Evolutionary conservation across 2,329 filamentous ascomycete genomes (phyloP).

Genomic region (Aspergillus tanneri): DNA sequence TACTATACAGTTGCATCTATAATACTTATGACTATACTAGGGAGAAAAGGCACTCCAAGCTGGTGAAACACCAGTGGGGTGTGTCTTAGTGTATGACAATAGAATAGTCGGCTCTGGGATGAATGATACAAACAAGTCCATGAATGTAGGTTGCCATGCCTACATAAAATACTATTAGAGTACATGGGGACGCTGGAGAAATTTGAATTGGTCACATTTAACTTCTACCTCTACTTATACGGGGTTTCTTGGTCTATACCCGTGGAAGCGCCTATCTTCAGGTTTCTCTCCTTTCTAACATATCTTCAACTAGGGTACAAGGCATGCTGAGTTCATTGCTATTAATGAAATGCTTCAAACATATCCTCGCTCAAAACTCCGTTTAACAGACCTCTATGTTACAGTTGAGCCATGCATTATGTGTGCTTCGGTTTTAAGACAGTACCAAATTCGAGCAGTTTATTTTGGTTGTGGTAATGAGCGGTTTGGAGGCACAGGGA

Average conservation of each 20-base stretch:
- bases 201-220: too few relatives aligned
- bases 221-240: too few relatives aligned
- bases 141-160: conserved; percentile 54
- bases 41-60: conserved; percentile 79
- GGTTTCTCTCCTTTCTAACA: neutral
- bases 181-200: too few relatives aligned
- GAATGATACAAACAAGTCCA: conserved; percentile 92
- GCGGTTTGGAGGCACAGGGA: conserved; percentile 93
- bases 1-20: neutral
- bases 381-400: conserved; percentile 81
- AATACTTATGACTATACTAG: conserved; percentile 45
- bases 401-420: conserved; percentile 99
- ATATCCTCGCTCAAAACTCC: conserved; percentile 67
- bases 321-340: conserved; percentile 93
- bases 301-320: conserved; percentile 66
- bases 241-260: too few relatives aligned
- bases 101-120: conserved; percentile 84
- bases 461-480: conserved; percentile 97
- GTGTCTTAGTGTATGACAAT: conserved; percentile 80
- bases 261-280: too few relatives aligned
- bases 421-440: conserved; percentile 89
- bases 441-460: conserved; percentile 82
- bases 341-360: conserved; percentile 64
- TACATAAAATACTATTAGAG: too few relatives aligned
- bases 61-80: conserved; percentile 95